Conservation (phyloP, 108 stramenopile species). For the Asterionellopsis glacialis region DNA sequence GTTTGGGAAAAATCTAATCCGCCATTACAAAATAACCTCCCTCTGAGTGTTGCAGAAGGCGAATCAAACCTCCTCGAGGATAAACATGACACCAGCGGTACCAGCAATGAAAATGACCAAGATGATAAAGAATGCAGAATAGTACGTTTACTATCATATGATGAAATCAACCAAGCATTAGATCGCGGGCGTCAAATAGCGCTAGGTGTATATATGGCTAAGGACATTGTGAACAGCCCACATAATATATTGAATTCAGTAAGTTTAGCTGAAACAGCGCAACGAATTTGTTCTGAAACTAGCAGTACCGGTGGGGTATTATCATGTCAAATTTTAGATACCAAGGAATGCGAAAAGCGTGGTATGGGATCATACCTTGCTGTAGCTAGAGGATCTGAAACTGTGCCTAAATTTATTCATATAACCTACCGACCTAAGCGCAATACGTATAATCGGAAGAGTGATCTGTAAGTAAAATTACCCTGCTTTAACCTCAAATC, state of each 20-base stretch:
- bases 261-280: constrained; percentile 34
- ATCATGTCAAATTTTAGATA: constrained; percentile 26
- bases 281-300: constrained; percentile 11
- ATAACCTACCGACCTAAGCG: constrained; percentile 35
- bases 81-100: too few species aligned
- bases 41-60: too few species aligned
- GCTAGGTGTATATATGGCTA: constrained; percentile 36
- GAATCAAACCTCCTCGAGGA: too few species aligned
- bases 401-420: constrained; percentile 66
- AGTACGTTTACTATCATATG: too few species aligned
- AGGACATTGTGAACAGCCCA: constrained; percentile 62
- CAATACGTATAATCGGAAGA: constrained; percentile 8
- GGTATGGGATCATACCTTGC: constrained; percentile 65
- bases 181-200: constrained; percentile 52
- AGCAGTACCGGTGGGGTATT: constrained; percentile 5
- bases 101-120: too few species aligned
- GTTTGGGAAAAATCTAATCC: too few species aligned
- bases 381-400: constrained; percentile 49
- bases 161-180: constrained; percentile 14
- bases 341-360: constrained; percentile 24
- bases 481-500: too few species aligned
- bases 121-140: too few species aligned
- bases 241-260: constrained; percentile 53
- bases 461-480: constrained; percentile 3
- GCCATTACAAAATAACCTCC: too few species aligned